Percentiles rank a stretch among this genome's conserved stretches.
Evolutionary conservation across 2,329 filamentous ascomycete species (phyloP).

Genomic region (Verticillium klebahnii): DNA sequence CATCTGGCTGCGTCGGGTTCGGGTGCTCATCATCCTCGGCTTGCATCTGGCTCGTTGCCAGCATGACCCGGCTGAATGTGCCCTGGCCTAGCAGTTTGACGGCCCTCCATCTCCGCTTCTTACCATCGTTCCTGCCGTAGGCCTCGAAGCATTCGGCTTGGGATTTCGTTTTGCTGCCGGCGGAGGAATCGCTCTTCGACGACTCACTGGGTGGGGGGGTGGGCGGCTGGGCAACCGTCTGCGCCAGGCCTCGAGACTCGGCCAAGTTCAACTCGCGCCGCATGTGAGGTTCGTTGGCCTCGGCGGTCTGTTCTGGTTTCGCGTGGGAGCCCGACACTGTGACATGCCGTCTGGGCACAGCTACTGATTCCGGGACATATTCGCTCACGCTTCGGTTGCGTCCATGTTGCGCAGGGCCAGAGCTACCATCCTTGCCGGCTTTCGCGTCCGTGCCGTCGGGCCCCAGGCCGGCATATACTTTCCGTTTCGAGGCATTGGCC

Average conservation of each 20-base stretch:
- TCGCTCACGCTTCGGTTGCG: conserved; percentile 86
- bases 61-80: conserved; percentile 90
- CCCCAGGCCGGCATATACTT: conserved; percentile 46
- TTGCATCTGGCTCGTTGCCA: conserved; percentile 74
- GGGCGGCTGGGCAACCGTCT: conserved; percentile 57
- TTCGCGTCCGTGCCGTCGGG: conserved; percentile 20
- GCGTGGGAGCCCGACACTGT: conserved; percentile 63
- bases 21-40: conserved; percentile 41
- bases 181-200: conserved; percentile 39
- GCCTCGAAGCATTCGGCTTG: conserved; percentile 65
- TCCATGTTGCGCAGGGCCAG: conserved; percentile 18
- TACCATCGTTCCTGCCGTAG: conserved; percentile 59
- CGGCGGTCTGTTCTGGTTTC: conserved; percentile 31
- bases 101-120: conserved; percentile 72
- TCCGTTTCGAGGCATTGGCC: conserved; percentile 51
- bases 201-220: conserved; percentile 81
- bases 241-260: conserved; percentile 67
- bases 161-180: conserved; percentile 33
- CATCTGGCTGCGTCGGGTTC: conserved; percentile 27
- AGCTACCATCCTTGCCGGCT: conserved; percentile 11
- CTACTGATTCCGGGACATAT: conserved; percentile 69
- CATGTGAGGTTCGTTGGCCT: conserved; percentile 41
- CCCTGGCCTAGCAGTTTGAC: conserved; percentile 82
- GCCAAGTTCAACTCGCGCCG: conserved; percentile 80
- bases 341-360: conserved; percentile 66